Evolutionary conservation across 352 stramenopile species (phyloP), one percentile per base, ranked within the genome.

Genomic region (Globisporangium paroecandrum): DNA sequence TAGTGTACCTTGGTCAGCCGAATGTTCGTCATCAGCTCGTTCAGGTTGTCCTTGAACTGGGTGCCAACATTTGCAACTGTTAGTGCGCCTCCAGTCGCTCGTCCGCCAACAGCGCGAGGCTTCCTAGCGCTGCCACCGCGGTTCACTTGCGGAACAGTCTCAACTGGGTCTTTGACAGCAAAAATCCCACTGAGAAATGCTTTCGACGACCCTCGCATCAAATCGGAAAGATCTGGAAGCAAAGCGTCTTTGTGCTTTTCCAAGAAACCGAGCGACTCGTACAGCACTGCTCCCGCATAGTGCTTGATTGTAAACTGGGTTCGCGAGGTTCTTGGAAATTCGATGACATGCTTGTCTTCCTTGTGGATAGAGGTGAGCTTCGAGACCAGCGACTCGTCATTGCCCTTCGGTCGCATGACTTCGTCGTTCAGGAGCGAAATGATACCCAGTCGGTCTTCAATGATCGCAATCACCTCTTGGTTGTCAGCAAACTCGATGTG

Each of bases 1-100:
- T 99, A 99, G 68, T 99, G 97, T 1, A 98, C 95, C 61, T 98
- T 92, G 5, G 96, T 99, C 56, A 88, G 79, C 27, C 97, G 89
- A 41, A 99, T 94, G 56, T 91, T 98, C 18, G 83, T 85, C 70
- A 99, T 97, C 32, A 99, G 84, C 66, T 97, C 83, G 58, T 87
- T 88, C 6, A 99, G 79, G 58, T 98, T 94, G 59, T 89, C 83
- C 55, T 97, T 97, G 67, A 93, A 94, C 69, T 96, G 90, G 0
- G 82, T 90, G 9, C 87, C 84, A 22, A 92, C 85, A 49, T 87
- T 93, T 13, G 73, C 74, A 4, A 90, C 73, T 1, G 77, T 82
- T 20, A 90, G 65, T n/a, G 79, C 81, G 38, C 83, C 79, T 55
- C 76, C 75, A 25, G 63, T 70, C n/a, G 69, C 71, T 58, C 81